Evolutionary conservation across 768 basidiomycete species (phyloP).

Genomic region (Mycena epipterygia): DNA sequence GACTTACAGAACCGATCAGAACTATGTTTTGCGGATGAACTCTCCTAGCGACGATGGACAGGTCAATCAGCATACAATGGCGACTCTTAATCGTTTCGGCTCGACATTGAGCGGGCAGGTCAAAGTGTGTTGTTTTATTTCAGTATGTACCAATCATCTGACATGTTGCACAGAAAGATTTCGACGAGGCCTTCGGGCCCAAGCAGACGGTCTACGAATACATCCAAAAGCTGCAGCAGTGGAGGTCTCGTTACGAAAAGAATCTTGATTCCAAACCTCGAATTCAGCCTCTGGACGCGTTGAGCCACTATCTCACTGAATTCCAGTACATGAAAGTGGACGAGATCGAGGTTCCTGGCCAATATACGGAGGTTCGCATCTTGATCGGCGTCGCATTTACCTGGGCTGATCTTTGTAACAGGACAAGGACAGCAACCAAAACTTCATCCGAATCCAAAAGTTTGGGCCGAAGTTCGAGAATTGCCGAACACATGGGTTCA

Average conservation of each 20-base stretch:
- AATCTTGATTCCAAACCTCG: slow-evolving; percentile 87
- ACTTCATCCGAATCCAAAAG: slow-evolving; percentile 91
- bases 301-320: slow-evolving; percentile 95
- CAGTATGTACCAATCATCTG: slow-evolving; percentile 4
- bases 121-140: slow-evolving; percentile 59
- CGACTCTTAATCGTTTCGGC: slow-evolving; percentile 71
- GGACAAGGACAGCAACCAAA: slow-evolving; percentile 96
- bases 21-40: slow-evolving; percentile 77
- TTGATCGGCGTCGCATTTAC: not conserved
- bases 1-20: slow-evolving; percentile 54
- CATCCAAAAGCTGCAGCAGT: slow-evolving; percentile 88
- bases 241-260: slow-evolving; percentile 93
- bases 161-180: slow-evolving; percentile 73
- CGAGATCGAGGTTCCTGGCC: slow-evolving; percentile 98
- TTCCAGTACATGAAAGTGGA: slow-evolving; percentile 99
- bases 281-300: slow-evolving; percentile 84
- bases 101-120: slow-evolving; percentile 68
- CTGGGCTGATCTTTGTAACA: slow-evolving; percentile 46
- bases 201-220: slow-evolving; percentile 90
- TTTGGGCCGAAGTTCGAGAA: slow-evolving; percentile 94
- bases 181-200: slow-evolving; percentile 90
- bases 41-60: slow-evolving; percentile 77
- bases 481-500: slow-evolving; percentile 86
- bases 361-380: slow-evolving; percentile 91
- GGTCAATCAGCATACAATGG: slow-evolving; percentile 66